Evolutionary conservation across 1,284 basidiomycete species (phyloP).

Genomic region (Apiotrichum porosum): DNA sequence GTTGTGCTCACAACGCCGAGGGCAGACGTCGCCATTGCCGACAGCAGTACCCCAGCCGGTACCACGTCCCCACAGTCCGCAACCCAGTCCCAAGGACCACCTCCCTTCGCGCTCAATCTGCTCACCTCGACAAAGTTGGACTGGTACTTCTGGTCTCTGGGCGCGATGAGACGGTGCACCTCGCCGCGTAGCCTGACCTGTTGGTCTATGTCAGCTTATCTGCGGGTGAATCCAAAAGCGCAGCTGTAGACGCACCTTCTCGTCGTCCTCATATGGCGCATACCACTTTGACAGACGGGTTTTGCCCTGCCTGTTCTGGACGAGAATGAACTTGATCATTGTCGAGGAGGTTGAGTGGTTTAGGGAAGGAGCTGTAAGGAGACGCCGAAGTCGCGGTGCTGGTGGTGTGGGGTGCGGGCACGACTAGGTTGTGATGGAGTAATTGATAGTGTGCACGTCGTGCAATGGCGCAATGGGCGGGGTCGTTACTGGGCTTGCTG

Average conservation of each 20-base stretch:
- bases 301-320: conserved; percentile 96
- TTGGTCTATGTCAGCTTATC: conserved; percentile 7
- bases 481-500: no score
- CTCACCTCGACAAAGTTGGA: conserved; percentile 97
- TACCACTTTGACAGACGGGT: conserved; percentile 97
- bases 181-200: conserved; percentile 88
- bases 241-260: conserved; percentile 64
- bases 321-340: conserved; percentile 92
- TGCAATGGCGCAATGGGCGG: no score
- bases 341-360: neutral
- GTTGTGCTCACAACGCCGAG: no score
- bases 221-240: no score
- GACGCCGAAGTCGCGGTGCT: neutral
- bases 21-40: no score
- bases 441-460: no score
- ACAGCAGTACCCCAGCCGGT: no score
- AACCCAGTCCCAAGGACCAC: neutral
- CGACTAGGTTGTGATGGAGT: neutral
- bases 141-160: conserved; percentile 98
- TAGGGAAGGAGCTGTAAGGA: neutral
- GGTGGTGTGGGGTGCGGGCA: neutral
- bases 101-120: neutral
- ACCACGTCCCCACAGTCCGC: no score
- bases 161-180: conserved; percentile 90
- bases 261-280: conserved; percentile 89